Conservation (phyloP, 2,329 filamentous ascomycete species). For the Hortaea werneckii region DNA sequence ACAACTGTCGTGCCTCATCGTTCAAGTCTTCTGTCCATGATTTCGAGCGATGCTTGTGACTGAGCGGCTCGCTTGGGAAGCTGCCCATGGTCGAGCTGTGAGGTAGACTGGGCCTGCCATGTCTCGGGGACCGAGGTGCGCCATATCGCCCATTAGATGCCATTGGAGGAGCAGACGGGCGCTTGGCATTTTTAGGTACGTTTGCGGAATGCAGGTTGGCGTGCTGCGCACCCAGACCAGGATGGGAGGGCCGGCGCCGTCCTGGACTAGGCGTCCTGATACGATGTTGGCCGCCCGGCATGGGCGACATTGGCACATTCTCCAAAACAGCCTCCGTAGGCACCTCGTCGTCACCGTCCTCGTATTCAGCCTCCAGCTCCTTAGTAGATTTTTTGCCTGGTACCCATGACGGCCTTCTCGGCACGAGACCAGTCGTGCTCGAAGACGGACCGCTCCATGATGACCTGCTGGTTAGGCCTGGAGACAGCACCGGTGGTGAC, state of each 20-base stretch:
- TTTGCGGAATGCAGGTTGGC: constrained; percentile 24
- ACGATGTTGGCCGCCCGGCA: constrained; percentile 19
- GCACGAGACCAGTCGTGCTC: background rate
- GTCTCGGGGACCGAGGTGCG: constrained; percentile 20
- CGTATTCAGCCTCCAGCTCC: constrained; percentile 68
- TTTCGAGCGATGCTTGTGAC: constrained; percentile 39
- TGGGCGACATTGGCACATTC: constrained; percentile 71
- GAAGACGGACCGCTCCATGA: constrained; percentile 7
- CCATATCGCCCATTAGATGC: constrained; percentile 13
- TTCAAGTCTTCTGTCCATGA: constrained; percentile 69
- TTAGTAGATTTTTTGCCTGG: constrained; percentile 56
- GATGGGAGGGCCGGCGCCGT: constrained; percentile 20
- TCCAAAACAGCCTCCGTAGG: constrained; percentile 70
- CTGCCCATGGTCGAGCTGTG: constrained; percentile 22
- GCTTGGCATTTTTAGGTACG: constrained; percentile 25
- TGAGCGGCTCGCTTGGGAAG: constrained; percentile 17
- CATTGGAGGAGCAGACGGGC: constrained; percentile 19
- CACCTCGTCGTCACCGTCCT: constrained; percentile 65
- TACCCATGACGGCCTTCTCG: constrained; percentile 50
- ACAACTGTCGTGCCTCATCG: constrained; percentile 62
- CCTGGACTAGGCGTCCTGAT: constrained; percentile 24
- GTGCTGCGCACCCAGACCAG: constrained; percentile 11
- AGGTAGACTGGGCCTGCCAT: constrained; percentile 17
- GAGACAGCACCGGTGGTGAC: background rate
- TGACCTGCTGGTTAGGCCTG: constrained; percentile 1